Evolutionary conservation across 176 grass and related monocot species (phyloP), one percentile per base, ranked within the genome.

Genomic region (Chloris gayana): DNA sequence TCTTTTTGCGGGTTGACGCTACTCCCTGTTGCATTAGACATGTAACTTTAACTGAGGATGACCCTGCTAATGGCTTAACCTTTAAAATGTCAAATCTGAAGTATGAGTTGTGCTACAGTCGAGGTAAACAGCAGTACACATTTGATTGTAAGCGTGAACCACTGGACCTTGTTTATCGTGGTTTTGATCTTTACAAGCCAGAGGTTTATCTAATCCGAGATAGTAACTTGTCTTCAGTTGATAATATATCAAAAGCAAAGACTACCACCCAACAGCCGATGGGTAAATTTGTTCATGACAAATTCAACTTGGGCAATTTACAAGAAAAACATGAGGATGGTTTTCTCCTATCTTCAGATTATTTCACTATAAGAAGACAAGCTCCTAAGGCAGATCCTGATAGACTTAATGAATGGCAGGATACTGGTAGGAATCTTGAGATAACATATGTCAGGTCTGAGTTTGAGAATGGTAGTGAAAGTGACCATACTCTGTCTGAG

Each of bases 31-130:
- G 92, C 72, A 99, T 99, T 85, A 93, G 90, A 62, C 93, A 99
- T 61, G 73, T 76, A 83, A 91, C 96, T 89, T 91, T 99, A 82
- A 78, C 70, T 73, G 90, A 90, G 61, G 92, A 99, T 79, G 96
- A 99, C 83, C 96, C 96, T 74, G 92, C 96, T 68, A 88, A 30
- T 86, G 96, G 96, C 51, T 88, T 99, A 74, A 99, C 92, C 17
- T 95, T 99, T 82, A 95, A 89, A 89, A 99, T 99, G 92, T 99
- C 92, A 85, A 95, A 92, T 78, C 88, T 99, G 88, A 99, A 92
- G 87, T 95, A 99, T 50, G 96, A 99, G 76, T 75, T 95, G 32
- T 99, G 82, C 86, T 93, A 99, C 79, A 99, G 96, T 89, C 86
- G 96, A 73, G 96, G 96, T 80, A 99, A 99, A 86, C 96, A 99